Evolutionary conservation across 2,329 filamentous ascomycete genomes (phyloP).

Genomic region (Paracoccidioides brasiliensis): DNA sequence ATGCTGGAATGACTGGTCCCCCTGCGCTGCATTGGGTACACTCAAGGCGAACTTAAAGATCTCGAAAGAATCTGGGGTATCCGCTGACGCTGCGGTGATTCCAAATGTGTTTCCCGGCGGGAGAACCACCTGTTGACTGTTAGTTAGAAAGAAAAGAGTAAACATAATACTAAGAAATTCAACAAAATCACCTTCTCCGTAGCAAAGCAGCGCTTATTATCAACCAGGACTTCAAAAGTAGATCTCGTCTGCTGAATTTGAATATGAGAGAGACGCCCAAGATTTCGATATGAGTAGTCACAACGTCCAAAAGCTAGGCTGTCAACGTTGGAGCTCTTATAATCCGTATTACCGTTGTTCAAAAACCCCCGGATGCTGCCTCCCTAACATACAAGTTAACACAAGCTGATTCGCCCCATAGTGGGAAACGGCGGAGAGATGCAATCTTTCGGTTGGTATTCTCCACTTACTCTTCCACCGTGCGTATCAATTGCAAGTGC

Average conservation of each 20-base stretch:
- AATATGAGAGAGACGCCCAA: slow-evolving; percentile 69
- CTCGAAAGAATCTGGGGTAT: slow-evolving; percentile 90
- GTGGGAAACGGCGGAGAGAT: background rate
- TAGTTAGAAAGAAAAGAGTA: slow-evolving; percentile 4
- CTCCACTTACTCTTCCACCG: slow-evolving; percentile 44
- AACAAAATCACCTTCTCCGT: slow-evolving; percentile 44
- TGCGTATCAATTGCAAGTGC: slow-evolving; percentile 76
- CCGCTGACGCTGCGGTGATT: slow-evolving; percentile 73
- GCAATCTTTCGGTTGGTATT: no score
- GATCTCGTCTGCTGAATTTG: slow-evolving; percentile 55
- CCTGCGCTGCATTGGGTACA: slow-evolving; percentile 26
- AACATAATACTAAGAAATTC: background rate
- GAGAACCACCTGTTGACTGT: slow-evolving; percentile 47
- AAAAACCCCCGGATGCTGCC: slow-evolving; percentile 85
- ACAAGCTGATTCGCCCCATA: background rate
- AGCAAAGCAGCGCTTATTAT: slow-evolving; percentile 71
- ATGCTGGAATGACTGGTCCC: background rate
- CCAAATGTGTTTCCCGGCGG: slow-evolving; percentile 76
- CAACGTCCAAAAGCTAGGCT: slow-evolving; percentile 87
- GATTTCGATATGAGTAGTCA: slow-evolving; percentile 78
- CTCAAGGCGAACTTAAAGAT: slow-evolving; percentile 73
- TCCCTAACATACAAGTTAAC: slow-evolving; percentile 1
- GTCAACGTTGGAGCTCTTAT: slow-evolving; percentile 62
- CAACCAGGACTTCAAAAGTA: slow-evolving; percentile 65
- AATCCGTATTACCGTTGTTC: slow-evolving; percentile 81